Evolutionary conservation across 805 yeast species (phyloP), one percentile per base, ranked within the genome.

Genomic region (Teunomyces tritomae): DNA sequence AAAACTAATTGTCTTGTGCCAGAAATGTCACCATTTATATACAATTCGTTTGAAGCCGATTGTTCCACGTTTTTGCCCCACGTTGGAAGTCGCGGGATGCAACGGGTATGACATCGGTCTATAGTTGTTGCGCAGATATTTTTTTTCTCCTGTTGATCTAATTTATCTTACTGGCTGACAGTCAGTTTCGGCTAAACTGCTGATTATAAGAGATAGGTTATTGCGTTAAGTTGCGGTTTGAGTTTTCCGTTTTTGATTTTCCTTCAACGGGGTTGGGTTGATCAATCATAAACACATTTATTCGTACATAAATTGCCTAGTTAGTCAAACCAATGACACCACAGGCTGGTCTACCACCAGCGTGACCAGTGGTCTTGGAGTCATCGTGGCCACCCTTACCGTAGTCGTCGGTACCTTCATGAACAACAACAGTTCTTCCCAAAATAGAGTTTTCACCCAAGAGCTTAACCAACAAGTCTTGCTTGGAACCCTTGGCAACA

Each of bases 291-390:
- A 39, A 28, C 43, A 16, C 43, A 39, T 39, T 8, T 28, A 39
- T 27, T 27, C 30, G 24, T 39, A 10, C 33, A 28, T 39, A 20
- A 24, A 24, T 26, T 20, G 52, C 37, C 56, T 69, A 71, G 48
- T 68, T 63, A 53, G 89, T 57, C 54, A 85, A 61, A 56, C 97
- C 97, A 77, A 91, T 90, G 65, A 91, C 97, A 78, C 98, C 98
- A 78, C 98, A 91, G 55, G 98, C 98, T 59, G 94, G 88, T 84
- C 98, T 90, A 58, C 86, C 91, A 70, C 98, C 98, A 51, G 98
- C 97, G 67, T 91, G 89, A 78, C 97, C 97, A 58, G 97, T 90
- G 78, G 86, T 89, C 75, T 87, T 80, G 55, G 96, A 87, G 72
- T 89, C 96, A 51, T 87, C 84, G 67, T 84, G 83, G 53, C 90